A percentile compares a stretch with the other conserved stretches of the same genome.
Evolutionary conservation across 352 stramenopile species (phyloP).

Genomic region (Phytophthora constricta): DNA sequence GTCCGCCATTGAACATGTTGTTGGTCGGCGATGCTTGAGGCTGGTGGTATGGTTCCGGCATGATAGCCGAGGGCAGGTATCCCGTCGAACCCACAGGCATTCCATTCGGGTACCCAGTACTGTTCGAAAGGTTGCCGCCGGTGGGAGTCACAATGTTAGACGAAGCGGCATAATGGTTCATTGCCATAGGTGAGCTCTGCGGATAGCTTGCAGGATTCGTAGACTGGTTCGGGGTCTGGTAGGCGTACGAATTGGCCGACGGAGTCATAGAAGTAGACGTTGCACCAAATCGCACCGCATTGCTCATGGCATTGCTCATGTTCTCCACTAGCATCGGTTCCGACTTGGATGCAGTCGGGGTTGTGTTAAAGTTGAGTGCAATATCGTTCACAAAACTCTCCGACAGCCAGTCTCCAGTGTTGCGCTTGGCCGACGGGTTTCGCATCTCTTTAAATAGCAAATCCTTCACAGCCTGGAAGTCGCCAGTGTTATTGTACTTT

Average conservation of each 20-base stretch:
- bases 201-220: conserved; percentile 30
- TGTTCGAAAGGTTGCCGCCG: conserved; percentile 19
- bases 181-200: conserved; percentile 41
- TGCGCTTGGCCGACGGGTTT: conserved; percentile 73
- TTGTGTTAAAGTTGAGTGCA: conserved; percentile 55
- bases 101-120: conserved; percentile 31
- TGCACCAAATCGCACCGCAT: conserved; percentile 20
- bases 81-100: conserved; percentile 26
- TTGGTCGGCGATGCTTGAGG: conserved; percentile 44
- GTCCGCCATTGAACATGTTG: conserved; percentile 38
- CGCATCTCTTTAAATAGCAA: conserved; percentile 69
- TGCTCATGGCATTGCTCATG: no score
- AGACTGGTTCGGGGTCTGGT: conserved; percentile 31
- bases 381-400: conserved; percentile 84
- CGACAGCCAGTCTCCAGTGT: conserved; percentile 73
- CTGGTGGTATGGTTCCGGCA: conserved; percentile 43
- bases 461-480: conserved; percentile 79
- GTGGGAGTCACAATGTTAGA: conserved; percentile 23
- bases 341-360: conserved; percentile 19
- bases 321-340: conserved; percentile 30
- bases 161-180: conserved; percentile 36
- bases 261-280: conserved; percentile 17
- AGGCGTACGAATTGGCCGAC: conserved; percentile 40
- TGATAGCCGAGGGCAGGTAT: conserved; percentile 32
- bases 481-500: conserved; percentile 77